Evolutionary conservation across 257 asterid genomes (phyloP), one percentile per base, ranked within the genome.

Genomic region (Solanum appendiculatum): DNA sequence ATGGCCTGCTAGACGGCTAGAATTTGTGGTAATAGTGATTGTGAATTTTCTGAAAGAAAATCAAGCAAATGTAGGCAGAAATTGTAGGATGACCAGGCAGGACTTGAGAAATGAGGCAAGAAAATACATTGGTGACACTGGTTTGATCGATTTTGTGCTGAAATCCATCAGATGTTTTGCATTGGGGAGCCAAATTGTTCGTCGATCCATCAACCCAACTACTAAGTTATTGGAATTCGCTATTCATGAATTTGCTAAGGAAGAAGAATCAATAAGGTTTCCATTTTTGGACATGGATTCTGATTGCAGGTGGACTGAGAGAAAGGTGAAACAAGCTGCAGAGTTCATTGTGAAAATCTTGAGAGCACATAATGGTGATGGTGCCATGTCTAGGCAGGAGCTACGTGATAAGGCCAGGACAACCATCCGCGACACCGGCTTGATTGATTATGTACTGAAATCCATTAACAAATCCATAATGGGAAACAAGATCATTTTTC

Each of bases 71-170:
- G 77, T 80, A 25, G 87, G 68, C 39, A 88, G 85, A 29, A 89
- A 84, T 66, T 82, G 83, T 56, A 87, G 94, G 14, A 83, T 95
- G 89, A 89, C 95, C 12, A 90, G 99, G 91, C 92, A 95, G 46
- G 97, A 93, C 48, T 86, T 96, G 86, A 92, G 98, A 63, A 94
- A 94, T 42, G 92, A 90, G 87, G 92, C 95, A 9, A 88, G 98
- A 68, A 89, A 90, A 82, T 84, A 91, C 21, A 90, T 96, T 27
- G 99, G 99, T 37, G 99, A 96, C 89, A 96, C 98, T 20, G 98
- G 99, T 84, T 88, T 96, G 93, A 96, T 96, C 42, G 99, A 95
- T 89, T 96, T 92, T 80, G 98, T 96, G 86, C 94, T 95, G 20
- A 96, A 95, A 83, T 95, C 97, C 14, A 91, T 96, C 90, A 92